A percentile compares a stretch with the other conserved stretches of the same genome.
These are phyloP conservation scores for Lentinula lateritia DNA, from an alignment of 768 basidiomycete genomes.

Conservation along the genomic window DNA sequence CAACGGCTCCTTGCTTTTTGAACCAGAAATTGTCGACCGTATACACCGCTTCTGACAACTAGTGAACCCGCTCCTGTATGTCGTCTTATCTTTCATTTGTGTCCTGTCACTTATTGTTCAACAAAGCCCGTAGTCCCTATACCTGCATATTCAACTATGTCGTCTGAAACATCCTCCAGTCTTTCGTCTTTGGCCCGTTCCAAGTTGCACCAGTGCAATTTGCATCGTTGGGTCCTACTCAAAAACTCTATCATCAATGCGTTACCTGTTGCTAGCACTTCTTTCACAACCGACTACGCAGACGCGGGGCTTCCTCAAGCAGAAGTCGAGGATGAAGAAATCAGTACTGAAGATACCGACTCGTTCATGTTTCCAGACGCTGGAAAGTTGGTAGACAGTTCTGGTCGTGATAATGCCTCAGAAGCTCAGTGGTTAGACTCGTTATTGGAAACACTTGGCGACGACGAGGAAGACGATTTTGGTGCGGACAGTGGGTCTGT, in stretches of 20 bases:
- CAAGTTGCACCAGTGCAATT: slow-evolving; percentile 72
- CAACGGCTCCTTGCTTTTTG: slow-evolving; percentile 84
- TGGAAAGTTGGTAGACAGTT: slow-evolving; percentile 42
- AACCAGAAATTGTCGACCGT: slow-evolving; percentile 83
- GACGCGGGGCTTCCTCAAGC: slow-evolving; percentile 16
- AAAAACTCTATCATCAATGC: slow-evolving; percentile 75
- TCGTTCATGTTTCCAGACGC: slow-evolving; percentile 82
- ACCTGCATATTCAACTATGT: slow-evolving; percentile 32
- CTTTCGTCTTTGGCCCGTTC: slow-evolving; percentile 62
- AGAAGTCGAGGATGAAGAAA: slow-evolving; percentile 35
- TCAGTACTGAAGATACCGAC: slow-evolving; percentile 52
- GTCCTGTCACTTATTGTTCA: neutral
- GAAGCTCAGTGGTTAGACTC: slow-evolving; percentile 84
- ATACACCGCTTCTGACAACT: slow-evolving; percentile 54
- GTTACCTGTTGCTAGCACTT: slow-evolving; percentile 29
- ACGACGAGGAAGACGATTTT: slow-evolving; percentile 61
- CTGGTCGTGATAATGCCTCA: slow-evolving; percentile 36
- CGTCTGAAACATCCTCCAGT: slow-evolving; percentile 37
- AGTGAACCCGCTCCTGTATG: slow-evolving; percentile 16
- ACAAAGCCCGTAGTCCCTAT: neutral
- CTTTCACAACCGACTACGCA: slow-evolving; percentile 20
- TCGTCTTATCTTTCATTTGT: slow-evolving; percentile 6
- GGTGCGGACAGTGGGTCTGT: slow-evolving; percentile 38
- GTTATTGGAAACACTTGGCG: slow-evolving; percentile 66
- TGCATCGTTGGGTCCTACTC: slow-evolving; percentile 84